Conservation (phyloP, 2,329 filamentous ascomycete genomes). For the Magnaporthiopsis incrustans region DNA sequence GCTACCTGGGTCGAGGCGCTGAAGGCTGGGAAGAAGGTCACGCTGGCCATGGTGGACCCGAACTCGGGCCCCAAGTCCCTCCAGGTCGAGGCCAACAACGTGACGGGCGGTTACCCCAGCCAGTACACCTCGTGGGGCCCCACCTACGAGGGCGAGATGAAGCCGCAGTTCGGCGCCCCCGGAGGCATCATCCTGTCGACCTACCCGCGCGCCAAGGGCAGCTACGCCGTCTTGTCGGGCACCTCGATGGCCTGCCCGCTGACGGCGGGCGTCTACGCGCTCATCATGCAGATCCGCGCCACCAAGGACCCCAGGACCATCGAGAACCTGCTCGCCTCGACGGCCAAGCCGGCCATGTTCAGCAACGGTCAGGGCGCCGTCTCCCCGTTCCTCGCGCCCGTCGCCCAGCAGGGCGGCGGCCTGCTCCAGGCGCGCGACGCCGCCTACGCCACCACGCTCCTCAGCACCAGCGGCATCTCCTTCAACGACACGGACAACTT, state of each 20-base stretch:
- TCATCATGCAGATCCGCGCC: conserved; percentile 44
- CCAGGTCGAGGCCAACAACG: conserved; percentile 27
- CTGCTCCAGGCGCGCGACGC: conserved; percentile 53
- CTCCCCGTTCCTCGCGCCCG: conserved; percentile 37
- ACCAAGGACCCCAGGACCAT: conserved; percentile 41
- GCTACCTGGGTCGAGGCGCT: conserved; percentile 35
- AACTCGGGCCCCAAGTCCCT: conserved; percentile 26
- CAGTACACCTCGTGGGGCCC: conserved; percentile 37
- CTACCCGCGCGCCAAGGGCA: conserved; percentile 30
- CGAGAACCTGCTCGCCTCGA: conserved; percentile 40
- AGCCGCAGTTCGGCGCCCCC: conserved; percentile 38
- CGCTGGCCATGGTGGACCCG: conserved; percentile 35
- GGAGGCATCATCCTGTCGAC: conserved; percentile 45
- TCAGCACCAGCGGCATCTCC: conserved; percentile 48
- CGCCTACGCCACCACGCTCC: conserved; percentile 42
- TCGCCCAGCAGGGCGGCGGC: conserved; percentile 53
- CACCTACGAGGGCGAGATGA: conserved; percentile 36
- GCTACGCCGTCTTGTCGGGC: conserved; percentile 41
- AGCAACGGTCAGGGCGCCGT: conserved; percentile 32
- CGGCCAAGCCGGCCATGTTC: conserved; percentile 40
- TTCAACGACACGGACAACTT: conserved; percentile 59
- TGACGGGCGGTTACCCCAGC: conserved; percentile 35
- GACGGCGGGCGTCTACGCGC: conserved; percentile 37
- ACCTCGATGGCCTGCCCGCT: conserved; percentile 48
- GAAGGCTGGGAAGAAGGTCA: conserved; percentile 33